Evolutionary conservation across 2,329 filamentous ascomycete genomes (phyloP).

Genomic region (Xylariaceae sp.): DNA sequence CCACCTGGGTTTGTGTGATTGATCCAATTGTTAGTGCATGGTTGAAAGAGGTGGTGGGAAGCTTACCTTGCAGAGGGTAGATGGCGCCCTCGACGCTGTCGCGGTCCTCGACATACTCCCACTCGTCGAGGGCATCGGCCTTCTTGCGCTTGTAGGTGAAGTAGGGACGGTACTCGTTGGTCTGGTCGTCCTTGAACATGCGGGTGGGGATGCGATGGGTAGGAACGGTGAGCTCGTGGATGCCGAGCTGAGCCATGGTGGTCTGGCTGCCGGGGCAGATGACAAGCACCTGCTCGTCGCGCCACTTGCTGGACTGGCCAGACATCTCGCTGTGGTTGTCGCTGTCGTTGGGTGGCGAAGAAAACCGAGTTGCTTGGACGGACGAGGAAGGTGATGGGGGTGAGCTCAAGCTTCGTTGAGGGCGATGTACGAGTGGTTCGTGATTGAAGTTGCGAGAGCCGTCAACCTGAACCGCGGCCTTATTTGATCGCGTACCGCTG

Average conservation of each 20-base stretch:
- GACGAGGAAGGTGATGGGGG: too few species aligned
- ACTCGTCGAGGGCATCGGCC: conserved; percentile 42
- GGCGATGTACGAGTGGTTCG: too few species aligned
- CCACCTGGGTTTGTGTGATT: conserved; percentile 62
- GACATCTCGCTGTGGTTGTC: conserved; percentile 42
- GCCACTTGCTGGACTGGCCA: conserved; percentile 55
- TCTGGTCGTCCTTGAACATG: conserved; percentile 85
- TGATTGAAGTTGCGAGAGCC: too few species aligned
- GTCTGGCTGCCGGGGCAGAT: conserved; percentile 83
- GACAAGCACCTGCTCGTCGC: conserved; percentile 63
- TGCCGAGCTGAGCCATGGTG: conserved; percentile 85
- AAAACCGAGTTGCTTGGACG: too few species aligned
- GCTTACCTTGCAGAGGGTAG: conserved; percentile 69
- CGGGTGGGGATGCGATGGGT: conserved; percentile 80
- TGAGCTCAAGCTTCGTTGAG: too few species aligned
- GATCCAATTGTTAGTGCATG: conserved; percentile 11
- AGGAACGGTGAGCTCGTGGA: conserved; percentile 89
- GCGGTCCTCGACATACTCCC: conserved; percentile 81
- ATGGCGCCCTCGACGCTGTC: conserved; percentile 85
- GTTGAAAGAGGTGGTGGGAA: not conserved
- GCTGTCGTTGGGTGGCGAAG: too few species aligned
- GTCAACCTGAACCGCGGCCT: too few species aligned
- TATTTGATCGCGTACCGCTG: too few species aligned
- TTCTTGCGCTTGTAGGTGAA: conserved; percentile 67
- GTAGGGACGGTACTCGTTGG: conserved; percentile 72